Conservation (phyloP, 768 basidiomycete species). For the Pleurotus platypus region DNA sequence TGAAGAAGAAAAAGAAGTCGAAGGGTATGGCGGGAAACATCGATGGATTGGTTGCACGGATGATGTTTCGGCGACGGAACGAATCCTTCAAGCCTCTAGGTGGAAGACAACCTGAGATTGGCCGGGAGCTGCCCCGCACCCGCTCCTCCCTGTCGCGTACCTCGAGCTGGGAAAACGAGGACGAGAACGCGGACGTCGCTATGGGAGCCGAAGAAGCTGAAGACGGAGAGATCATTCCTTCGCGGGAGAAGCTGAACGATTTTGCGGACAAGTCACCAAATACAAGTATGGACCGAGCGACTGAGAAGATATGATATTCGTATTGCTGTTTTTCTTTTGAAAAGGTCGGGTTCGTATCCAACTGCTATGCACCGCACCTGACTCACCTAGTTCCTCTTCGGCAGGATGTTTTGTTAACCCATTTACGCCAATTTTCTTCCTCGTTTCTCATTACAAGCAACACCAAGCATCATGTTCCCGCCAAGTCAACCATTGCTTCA, state of each 20-base stretch:
- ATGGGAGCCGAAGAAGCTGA: no score
- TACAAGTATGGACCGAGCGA: background rate
- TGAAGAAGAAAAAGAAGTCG: slow-evolving; percentile 1
- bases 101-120: background rate
- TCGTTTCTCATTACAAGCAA: background rate
- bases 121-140: background rate
- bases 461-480: background rate
- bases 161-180: background rate
- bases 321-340: no score
- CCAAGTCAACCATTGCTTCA: background rate
- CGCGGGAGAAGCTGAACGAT: background rate
- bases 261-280: background rate
- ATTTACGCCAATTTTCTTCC: background rate
- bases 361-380: background rate
- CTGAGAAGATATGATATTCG: no score
- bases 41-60: slow-evolving; percentile 15
- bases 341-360: no score
- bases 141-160: background rate
- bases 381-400: background rate
- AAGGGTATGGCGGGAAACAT: slow-evolving; percentile 14
- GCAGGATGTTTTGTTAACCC: background rate
- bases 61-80: slow-evolving; percentile 15
- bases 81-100: slow-evolving; percentile 8
- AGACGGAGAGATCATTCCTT: background rate
- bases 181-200: background rate